A percentile compares a stretch with the other conserved stretches of the same genome.
These are phyloP conservation scores for Macrocybe sp. DNA, from an alignment of 1,284 basidiomycete species.

Conservation along the genomic window DNA sequence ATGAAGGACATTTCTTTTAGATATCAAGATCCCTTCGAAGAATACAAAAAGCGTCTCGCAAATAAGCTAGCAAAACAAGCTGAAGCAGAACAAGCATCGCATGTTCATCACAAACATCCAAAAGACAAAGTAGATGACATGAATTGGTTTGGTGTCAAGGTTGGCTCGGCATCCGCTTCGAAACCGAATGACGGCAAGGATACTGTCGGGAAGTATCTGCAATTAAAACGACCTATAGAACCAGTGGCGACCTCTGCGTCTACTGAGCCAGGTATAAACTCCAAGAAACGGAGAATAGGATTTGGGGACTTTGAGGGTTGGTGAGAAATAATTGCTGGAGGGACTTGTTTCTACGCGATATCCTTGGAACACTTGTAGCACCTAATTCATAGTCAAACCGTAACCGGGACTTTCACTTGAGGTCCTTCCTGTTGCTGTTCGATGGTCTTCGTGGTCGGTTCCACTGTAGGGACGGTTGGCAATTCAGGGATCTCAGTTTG, in stretches of 20 bases:
- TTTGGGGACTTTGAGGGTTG: constrained; percentile 79
- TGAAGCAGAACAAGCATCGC: constrained; percentile 51
- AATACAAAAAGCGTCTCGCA: constrained; percentile 71
- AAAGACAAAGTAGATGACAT: constrained; percentile 57
- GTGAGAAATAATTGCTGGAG: constrained; percentile 29
- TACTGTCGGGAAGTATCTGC: constrained; percentile 61
- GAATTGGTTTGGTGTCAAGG: constrained; percentile 83
- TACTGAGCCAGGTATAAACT: constrained; percentile 38
- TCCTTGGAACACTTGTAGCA: neutral
- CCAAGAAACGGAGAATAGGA: constrained; percentile 72
- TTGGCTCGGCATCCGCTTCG: constrained; percentile 40
- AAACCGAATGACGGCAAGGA: constrained; percentile 23
- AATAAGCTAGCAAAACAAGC: constrained; percentile 69
- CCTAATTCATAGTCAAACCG: constrained; percentile 1
- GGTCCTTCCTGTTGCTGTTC: constrained; percentile 7
- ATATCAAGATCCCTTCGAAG: constrained; percentile 83
- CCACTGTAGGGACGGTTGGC: constrained; percentile 22
- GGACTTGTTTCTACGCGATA: no score
- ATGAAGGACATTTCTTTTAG: constrained; percentile 28
- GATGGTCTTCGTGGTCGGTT: constrained; percentile 10
- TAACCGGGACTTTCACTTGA: neutral
- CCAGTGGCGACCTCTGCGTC: constrained; percentile 14
- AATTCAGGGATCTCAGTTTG: constrained; percentile 13
- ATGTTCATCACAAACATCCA: constrained; percentile 17
- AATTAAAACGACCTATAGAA: constrained; percentile 45